phyloP scores from a whole-genome alignment of 1,284 basidiomycete species.

The Rhodotorula glutinis region DNA sequence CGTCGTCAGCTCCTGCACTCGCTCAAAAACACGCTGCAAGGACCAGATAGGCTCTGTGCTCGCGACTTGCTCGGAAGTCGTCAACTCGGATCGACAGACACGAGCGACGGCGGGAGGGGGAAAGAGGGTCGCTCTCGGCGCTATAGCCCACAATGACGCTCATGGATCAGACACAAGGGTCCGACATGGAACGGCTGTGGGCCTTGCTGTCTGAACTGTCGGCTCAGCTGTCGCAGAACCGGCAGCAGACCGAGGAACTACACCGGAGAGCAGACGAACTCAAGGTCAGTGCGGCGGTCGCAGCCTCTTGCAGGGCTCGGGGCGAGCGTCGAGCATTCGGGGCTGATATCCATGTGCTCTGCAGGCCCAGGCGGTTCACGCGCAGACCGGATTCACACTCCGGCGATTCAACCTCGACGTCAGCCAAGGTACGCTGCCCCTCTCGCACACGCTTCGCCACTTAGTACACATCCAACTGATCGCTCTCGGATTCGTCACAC shows the following conservation, averaged over 20 bases:
- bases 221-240: conserved; percentile 82
- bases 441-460: conserved; percentile 6
- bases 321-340: not conserved
- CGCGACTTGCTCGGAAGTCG: too few species aligned
- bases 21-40: too few species aligned
- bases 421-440: conserved; percentile 63
- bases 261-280: conserved; percentile 71
- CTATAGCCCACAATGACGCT: conserved; percentile 14
- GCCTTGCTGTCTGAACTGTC: conserved; percentile 47
- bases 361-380: conserved; percentile 74
- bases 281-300: conserved; percentile 65
- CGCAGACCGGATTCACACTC: conserved; percentile 73
- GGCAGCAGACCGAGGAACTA: conserved; percentile 69
- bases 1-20: too few species aligned
- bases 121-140: too few species aligned
- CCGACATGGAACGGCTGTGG: conserved; percentile 39
- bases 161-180: conserved; percentile 24
- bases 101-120: too few species aligned
- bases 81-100: too few species aligned
- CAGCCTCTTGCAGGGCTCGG: conserved; percentile 1
- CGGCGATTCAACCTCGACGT: conserved; percentile 92
- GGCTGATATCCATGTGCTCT: too few species aligned
- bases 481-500: too few species aligned
- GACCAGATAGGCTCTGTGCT: too few species aligned
- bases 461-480: not conserved